Base-by-base conservation (phyloP, 192 early-diverging fungal species). In the Rhizophagus clarus region DNA sequence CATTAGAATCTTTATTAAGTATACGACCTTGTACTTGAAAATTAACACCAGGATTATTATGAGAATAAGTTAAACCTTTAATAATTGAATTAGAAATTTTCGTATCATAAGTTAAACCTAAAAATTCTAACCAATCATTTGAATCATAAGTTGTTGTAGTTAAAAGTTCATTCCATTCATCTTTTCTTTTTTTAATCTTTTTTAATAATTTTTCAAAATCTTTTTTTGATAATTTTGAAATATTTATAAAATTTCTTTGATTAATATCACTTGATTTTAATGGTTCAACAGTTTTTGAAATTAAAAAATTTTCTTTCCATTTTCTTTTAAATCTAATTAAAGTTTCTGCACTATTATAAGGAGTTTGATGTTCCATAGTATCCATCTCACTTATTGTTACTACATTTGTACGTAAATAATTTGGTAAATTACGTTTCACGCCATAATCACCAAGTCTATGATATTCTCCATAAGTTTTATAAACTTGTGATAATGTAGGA, bases 261-360 rank as follows among this genome's bases (percentile, higher is more conserved):
- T 78, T 66, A 56, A 56, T 56, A 20, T 56, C 17, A 56, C 1
- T 56, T 71, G 85, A 81, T 61, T 83, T 82, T 24, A 84, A 85
- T 61, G 85, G 84, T 45, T 81, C 61, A 7, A 91, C 91, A 31
- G 85, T 85, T 60, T 84, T 84, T 29, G 91, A 93, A 64, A 84
- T 83, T 14, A 88, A 88, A 74, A 94, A 95, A 80, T 92, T 92
- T 67, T 95, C 92, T 79, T 92, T 93, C 93, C 92, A 95, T 29
- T 89, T 79, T 76, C 87, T 87, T 17, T 88, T 67, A 80, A 88
- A 87, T 76, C 89, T 82, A 42, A 87, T 91, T 74, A 89, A 84
- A 34, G 83, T 81, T 68, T 91, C 78, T n/a, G 88, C 94, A 42
- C 89, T 90, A 66, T 89, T 81, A 84, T 90, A 92, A 32, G 88